Evolutionary conservation across 345 rosid genomes (phyloP).

Genomic region (Limnanthes douglasii): DNA sequence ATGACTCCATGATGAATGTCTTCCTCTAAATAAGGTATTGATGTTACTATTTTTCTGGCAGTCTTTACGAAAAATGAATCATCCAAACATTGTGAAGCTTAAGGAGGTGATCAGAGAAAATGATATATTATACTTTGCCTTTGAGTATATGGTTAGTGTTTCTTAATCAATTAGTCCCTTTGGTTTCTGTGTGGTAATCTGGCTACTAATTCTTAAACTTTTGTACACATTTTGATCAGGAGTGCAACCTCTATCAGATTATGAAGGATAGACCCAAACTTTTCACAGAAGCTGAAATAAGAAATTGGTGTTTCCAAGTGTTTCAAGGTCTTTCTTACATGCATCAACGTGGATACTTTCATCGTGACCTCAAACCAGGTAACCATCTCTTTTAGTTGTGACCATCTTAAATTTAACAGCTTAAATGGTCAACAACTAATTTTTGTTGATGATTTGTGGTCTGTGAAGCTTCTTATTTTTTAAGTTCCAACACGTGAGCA

Average conservation of each 20-base stretch:
- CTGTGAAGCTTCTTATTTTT: no score
- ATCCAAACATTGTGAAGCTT: conserved; percentile 93
- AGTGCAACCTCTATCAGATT: conserved; percentile 84
- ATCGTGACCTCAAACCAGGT: conserved; percentile 99
- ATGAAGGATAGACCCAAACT: conserved; percentile 65
- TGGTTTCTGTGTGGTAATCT: conserved; percentile 2
- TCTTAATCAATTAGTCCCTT: conserved; percentile 3
- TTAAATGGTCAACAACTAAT: background rate
- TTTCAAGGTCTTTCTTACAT: conserved; percentile 92
- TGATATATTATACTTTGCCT: conserved; percentile 72
- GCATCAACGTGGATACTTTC: conserved; percentile 92
- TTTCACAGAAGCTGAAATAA: conserved; percentile 65
- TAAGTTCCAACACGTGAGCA: no score
- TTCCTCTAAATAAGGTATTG: no score
- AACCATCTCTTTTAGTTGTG: conserved; percentile 9
- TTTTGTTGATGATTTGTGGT: background rate
- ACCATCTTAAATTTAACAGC: no score
- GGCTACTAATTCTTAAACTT: background rate
- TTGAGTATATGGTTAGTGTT: conserved; percentile 75
- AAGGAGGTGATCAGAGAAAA: conserved; percentile 92
- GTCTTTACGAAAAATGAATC: conserved; percentile 82
- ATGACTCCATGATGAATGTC: no score
- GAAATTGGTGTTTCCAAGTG: conserved; percentile 95
- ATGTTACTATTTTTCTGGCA: conserved; percentile 11
- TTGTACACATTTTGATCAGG: conserved; percentile 24